Conservation (phyloP, 2,329 filamentous ascomycete genomes). For the Beauveria varroae region DNA sequence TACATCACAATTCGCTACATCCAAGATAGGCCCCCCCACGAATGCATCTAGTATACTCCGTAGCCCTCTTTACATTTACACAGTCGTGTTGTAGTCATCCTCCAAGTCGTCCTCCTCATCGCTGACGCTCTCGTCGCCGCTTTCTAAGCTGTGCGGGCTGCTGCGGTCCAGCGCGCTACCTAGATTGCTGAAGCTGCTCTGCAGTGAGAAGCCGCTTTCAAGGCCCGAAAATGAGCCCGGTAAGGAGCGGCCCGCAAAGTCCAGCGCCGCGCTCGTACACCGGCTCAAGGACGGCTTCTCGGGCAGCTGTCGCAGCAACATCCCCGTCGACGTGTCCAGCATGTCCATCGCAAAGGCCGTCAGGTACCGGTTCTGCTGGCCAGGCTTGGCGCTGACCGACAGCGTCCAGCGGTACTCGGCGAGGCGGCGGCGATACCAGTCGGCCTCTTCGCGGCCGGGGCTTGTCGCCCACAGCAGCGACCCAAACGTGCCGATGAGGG, state of each 20-base stretch:
- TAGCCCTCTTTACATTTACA: neutral
- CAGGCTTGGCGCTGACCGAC: constrained; percentile 71
- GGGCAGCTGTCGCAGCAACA: constrained; percentile 61
- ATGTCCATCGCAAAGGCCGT: constrained; percentile 71
- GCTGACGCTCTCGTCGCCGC: constrained; percentile 47
- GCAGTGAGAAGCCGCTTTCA: constrained; percentile 21
- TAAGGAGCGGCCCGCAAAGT: constrained; percentile 32
- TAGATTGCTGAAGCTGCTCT: constrained; percentile 35
- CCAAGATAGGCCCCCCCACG: neutral
- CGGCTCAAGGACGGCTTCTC: constrained; percentile 60
- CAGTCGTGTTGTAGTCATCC: constrained; percentile 21
- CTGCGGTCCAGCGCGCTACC: constrained; percentile 18
- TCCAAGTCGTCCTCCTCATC: constrained; percentile 47
- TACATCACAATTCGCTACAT: neutral
- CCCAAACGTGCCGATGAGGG: constrained; percentile 89
- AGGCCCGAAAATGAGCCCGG: constrained; percentile 24
- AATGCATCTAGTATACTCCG: neutral
- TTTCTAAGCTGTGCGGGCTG: constrained; percentile 44
- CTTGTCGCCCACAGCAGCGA: constrained; percentile 84
- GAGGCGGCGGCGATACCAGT: constrained; percentile 81
- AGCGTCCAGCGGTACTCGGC: constrained; percentile 93
- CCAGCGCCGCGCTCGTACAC: constrained; percentile 38
- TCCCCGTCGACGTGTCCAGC: constrained; percentile 62
- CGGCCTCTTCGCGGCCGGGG: constrained; percentile 78
- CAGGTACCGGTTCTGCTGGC: constrained; percentile 48